Evolutionary conservation across 2,329 filamentous ascomycete genomes (phyloP).

Genomic region (Sclerotinia minor): DNA sequence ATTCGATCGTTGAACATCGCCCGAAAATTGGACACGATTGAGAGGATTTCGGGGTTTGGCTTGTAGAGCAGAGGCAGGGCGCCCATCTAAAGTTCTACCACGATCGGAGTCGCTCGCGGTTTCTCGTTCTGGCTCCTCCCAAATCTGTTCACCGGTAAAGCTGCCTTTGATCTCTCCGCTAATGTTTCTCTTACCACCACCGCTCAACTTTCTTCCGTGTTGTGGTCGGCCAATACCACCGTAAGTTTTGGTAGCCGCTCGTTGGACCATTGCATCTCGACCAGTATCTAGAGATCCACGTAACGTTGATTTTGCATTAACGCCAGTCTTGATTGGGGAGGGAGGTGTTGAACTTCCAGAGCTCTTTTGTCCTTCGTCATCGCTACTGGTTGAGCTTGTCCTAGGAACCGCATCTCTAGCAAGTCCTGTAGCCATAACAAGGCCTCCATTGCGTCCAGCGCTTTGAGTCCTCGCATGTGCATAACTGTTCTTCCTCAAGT

Average conservation of each 20-base stretch:
- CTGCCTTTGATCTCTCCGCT: slow-evolving; percentile 64
- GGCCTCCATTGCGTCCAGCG: slow-evolving; percentile 51
- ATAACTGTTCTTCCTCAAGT: slow-evolving; percentile 71
- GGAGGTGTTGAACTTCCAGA: slow-evolving; percentile 7
- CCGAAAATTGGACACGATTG: slow-evolving; percentile 56
- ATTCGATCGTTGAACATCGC: slow-evolving; percentile 46
- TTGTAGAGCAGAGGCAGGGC: slow-evolving; percentile 51
- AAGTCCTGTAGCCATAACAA: slow-evolving; percentile 44
- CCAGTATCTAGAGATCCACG: slow-evolving; percentile 35
- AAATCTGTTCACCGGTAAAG: slow-evolving; percentile 79
- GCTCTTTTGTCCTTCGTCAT: slow-evolving; percentile 34
- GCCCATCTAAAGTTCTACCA: slow-evolving; percentile 35
- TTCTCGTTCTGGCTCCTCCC: slow-evolving; percentile 74
- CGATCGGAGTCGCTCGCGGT: slow-evolving; percentile 25
- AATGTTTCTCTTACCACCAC: slow-evolving; percentile 56
- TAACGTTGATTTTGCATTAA: slow-evolving; percentile 34
- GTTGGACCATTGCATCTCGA: slow-evolving; percentile 24
- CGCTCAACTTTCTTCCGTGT: slow-evolving; percentile 31
- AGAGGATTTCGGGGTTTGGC: slow-evolving; percentile 66
- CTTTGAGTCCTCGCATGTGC: slow-evolving; percentile 65
- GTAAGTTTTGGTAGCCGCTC: slow-evolving; percentile 35
- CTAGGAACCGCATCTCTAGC: slow-evolving; percentile 39
- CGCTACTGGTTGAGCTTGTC: slow-evolving; percentile 42
- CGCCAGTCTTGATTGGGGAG: slow-evolving; percentile 42
- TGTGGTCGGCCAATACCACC: slow-evolving; percentile 31